Conservation (phyloP, 148 eudicot species). For the Arbutus unedo region DNA sequence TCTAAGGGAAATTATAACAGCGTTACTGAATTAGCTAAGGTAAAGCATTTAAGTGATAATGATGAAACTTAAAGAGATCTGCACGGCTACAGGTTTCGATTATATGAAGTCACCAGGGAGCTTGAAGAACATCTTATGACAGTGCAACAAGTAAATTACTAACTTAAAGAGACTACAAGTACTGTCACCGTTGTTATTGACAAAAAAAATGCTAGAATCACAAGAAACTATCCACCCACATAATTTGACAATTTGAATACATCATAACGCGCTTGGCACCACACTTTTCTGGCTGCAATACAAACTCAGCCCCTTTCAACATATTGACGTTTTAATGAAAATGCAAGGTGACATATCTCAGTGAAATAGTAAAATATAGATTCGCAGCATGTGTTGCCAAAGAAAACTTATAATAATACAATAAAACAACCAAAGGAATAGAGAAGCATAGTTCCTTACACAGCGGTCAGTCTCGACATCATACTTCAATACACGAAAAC, state of each 20-base stretch:
- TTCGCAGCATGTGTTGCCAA: background rate
- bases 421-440: background rate
- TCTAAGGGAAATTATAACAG: background rate
- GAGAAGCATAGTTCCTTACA: constrained; percentile 42
- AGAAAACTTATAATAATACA: background rate
- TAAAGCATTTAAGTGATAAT: background rate
- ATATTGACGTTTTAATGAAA: background rate
- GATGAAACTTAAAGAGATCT: background rate
- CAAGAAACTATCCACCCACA: background rate
- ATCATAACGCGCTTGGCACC: background rate
- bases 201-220: background rate
- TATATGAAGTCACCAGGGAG: background rate
- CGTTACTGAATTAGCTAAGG: too few relatives aligned
- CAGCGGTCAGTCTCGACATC: constrained; percentile 75
- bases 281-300: background rate
- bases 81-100: background rate
- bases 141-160: background rate
- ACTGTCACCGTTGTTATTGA: background rate
- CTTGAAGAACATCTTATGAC: background rate
- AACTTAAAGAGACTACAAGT: background rate
- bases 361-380: background rate
- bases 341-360: background rate
- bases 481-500: constrained; percentile 74
- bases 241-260: background rate
- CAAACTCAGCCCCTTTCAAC: background rate